Conservation (phyloP, 192 early-diverging fungal genomes). For the Diversispora eburnea region DNA sequence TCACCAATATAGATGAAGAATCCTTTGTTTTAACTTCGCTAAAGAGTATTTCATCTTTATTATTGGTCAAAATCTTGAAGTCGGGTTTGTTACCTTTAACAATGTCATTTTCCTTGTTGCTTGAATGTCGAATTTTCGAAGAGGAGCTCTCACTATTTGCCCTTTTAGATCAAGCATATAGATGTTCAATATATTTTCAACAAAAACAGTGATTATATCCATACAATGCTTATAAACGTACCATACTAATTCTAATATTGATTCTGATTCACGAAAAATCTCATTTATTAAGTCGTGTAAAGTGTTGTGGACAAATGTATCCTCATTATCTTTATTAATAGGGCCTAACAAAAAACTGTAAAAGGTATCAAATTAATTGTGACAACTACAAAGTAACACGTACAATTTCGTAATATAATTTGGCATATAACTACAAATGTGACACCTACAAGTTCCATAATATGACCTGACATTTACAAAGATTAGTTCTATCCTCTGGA, state of each 20-base stretch:
- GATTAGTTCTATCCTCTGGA: too few species aligned
- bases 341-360: conserved; percentile 7
- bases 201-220: conserved; percentile 13
- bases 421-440: too few species aligned
- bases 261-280: conserved; percentile 6
- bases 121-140: neutral
- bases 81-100: neutral
- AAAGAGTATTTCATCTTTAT: neutral
- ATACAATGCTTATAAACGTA: conserved; percentile 20
- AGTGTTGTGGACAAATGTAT: conserved; percentile 19
- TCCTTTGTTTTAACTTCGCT: neutral
- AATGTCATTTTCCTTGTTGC: neutral
- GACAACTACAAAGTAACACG: too few species aligned
- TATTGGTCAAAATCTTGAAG: neutral
- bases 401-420: too few species aligned
- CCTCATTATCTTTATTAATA: conserved; percentile 15
- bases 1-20: neutral
- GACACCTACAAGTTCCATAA: too few species aligned
- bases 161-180: conserved; percentile 15
- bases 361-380: too few species aligned
- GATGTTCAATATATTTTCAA: neutral
- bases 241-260: conserved; percentile 23
- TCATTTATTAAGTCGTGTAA: conserved; percentile 21
- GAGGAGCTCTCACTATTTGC: conserved; percentile 16
- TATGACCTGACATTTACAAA: too few species aligned